Conservation (phyloP, 2,329 filamentous ascomycete species). For the Mollisiaceae sp. region DNA sequence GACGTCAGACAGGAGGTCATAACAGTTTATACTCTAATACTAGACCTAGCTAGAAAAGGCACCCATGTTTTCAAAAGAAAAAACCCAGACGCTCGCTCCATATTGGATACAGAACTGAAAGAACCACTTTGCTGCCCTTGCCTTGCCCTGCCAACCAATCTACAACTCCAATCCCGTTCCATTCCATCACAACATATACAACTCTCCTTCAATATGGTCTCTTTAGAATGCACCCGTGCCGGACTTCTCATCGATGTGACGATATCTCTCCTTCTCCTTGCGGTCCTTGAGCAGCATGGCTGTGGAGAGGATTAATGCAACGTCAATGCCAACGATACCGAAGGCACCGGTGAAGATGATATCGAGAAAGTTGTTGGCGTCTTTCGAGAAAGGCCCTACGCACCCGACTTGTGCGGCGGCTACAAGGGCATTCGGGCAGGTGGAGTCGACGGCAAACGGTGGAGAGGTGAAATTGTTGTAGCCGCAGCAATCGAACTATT, state of each 20-base stretch:
- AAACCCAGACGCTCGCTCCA: neutral
- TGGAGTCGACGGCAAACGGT: conserved; percentile 71
- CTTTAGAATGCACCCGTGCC: conserved; percentile 57
- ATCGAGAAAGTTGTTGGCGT: conserved; percentile 74
- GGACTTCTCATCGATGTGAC: conserved; percentile 81
- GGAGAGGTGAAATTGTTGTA: conserved; percentile 75
- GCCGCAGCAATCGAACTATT: conserved; percentile 79
- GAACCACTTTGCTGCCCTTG: neutral
- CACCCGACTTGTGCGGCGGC: conserved; percentile 75
- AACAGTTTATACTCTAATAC: conserved; percentile 14
- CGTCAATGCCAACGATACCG: conserved; percentile 76
- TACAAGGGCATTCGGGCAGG: conserved; percentile 71
- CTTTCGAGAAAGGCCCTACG: conserved; percentile 68
- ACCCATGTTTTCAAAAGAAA: neutral
- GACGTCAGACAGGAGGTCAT: neutral
- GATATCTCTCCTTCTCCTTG: conserved; percentile 79
- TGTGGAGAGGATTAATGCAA: conserved; percentile 70
- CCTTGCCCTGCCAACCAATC: conserved; percentile 7
- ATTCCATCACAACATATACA: neutral
- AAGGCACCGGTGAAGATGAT: conserved; percentile 80
- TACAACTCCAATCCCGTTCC: conserved; percentile 1
- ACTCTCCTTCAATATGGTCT: neutral
- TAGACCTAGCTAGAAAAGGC: conserved; percentile 14
- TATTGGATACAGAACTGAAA: conserved; percentile 22
- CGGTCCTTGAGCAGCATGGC: conserved; percentile 81